A percentile compares a stretch with the other conserved stretches of the same genome.
Conservation (phyloP, 768 basidiomycete species). For the Lentinula sp. region DNA sequence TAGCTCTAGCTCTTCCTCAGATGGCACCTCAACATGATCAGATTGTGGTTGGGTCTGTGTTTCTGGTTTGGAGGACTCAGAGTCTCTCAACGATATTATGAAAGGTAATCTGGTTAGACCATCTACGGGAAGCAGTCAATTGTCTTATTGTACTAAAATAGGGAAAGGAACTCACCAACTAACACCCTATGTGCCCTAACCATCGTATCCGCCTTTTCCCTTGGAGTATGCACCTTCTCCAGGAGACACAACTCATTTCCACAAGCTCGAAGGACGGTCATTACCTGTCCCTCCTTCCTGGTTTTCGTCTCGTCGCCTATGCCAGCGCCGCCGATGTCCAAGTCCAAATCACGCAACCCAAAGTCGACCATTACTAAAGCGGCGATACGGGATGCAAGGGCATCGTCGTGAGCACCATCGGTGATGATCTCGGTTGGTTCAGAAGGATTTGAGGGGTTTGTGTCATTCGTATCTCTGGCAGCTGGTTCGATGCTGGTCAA, state of each 20-base stretch:
- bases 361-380: conserved; percentile 91
- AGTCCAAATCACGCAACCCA: conserved; percentile 81
- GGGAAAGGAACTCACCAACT: conserved; percentile 53
- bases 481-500: not conserved
- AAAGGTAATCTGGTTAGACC: conserved; percentile 68
- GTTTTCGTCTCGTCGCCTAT: not conserved
- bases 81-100: conserved; percentile 57
- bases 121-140: conserved; percentile 36
- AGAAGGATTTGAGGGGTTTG: not conserved
- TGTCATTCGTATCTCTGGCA: not conserved
- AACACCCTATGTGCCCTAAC: conserved; percentile 82
- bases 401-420: conserved; percentile 86
- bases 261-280: conserved; percentile 62
- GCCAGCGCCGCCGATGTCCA: conserved; percentile 52
- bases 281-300: conserved; percentile 37
- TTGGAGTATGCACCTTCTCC: conserved; percentile 47
- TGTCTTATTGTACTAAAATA: not conserved
- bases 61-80: not conserved
- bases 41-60: not conserved
- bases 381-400: conserved; percentile 81
- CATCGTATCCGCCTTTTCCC: conserved; percentile 73
- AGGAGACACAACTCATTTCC: conserved; percentile 63
- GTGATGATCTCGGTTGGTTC: conserved; percentile 20
- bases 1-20: conserved; percentile 14
- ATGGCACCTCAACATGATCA: not conserved